Evolutionary conservation across 345 rosid genomes (phyloP), one percentile per base, ranked within the genome.

Genomic region (Firmiana major): DNA sequence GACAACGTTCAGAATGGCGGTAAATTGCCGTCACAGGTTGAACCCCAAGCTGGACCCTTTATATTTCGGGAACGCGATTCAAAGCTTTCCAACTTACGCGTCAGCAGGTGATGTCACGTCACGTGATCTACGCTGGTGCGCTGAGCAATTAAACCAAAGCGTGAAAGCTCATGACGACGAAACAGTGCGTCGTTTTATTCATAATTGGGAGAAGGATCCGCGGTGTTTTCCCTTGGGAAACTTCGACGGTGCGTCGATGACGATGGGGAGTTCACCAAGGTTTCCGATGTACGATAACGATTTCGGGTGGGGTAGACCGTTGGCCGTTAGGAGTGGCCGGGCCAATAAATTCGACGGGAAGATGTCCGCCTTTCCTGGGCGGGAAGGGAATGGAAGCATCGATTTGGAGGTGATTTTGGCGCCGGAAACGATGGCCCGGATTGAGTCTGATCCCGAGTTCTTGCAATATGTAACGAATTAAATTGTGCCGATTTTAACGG

Each of bases 321-420:
- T 93, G 86, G 98, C 98, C 0, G 85, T 96, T 1, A 82, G 98
- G 84, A 93, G 99, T 73, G 99, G 99, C 0, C 72, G 82, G 76
- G 90, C 97, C 3, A 96, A 96, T 69, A 96, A 96, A 67, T 96
- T 96, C 9, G 99, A 96, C 78, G 99, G 99, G 24, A 96, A 96
- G 89, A 93, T 96, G 74, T 96, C 98, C 31, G 99, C 98, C n/a
- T 96, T 93, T 77, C 99, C 99, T 0, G 99, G 99, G 48, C 80
- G 92, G 62, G 97, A 85, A 38, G 97, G 97, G 7, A 87, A 85
- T 36, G 97, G 99, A 0, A 91, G 81, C 26, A 92, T 93, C 2
- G 99, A 93, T 85, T 87, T 93, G 42, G 99, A 96, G 81, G 97
- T 96, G 48, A 70, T 93, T 17, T 72, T 96, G 79, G 75, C 94